These are phyloP conservation scores for Ogataea methylovora DNA, from an alignment of 805 yeast genomes.

Conservation along the genomic window DNA sequence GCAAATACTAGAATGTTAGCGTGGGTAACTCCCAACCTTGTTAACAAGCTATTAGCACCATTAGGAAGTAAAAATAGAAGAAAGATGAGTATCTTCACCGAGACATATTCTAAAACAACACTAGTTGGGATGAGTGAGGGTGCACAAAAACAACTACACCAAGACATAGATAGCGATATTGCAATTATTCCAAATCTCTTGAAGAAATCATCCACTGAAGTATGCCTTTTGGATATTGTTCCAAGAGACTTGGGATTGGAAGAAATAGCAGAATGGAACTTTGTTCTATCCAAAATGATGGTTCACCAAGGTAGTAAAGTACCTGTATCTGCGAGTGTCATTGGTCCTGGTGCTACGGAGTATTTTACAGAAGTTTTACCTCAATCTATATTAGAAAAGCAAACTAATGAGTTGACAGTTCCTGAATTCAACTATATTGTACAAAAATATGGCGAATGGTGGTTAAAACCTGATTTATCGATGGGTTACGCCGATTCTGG, in stretches of 20 bases:
- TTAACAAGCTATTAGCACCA: slow-evolving; percentile 10
- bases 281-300: slow-evolving; percentile 55
- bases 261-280: slow-evolving; percentile 54
- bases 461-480: slow-evolving; percentile 54
- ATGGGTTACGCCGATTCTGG: too few species aligned
- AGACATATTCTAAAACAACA: not conserved
- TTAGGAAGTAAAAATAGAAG: not conserved
- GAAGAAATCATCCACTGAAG: not conserved
- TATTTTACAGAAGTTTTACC: slow-evolving; percentile 32
- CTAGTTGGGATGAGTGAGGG: not conserved
- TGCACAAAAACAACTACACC: not conserved
- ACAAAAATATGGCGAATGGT: slow-evolving; percentile 61
- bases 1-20: slow-evolving; percentile 61
- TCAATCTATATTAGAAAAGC: slow-evolving; percentile 31
- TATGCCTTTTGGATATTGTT: not conserved
- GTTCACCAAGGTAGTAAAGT: too few species aligned
- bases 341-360: slow-evolving; percentile 80
- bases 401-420: slow-evolving; percentile 39
- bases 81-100: not conserved
- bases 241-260: not conserved
- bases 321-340: too few species aligned
- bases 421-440: slow-evolving; percentile 50
- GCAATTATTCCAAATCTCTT: not conserved
- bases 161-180: not conserved
- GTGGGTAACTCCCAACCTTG: slow-evolving; percentile 48